phyloP scores from a whole-genome alignment of 306 rosid genomes.

The Ceratonia siliqua region DNA sequence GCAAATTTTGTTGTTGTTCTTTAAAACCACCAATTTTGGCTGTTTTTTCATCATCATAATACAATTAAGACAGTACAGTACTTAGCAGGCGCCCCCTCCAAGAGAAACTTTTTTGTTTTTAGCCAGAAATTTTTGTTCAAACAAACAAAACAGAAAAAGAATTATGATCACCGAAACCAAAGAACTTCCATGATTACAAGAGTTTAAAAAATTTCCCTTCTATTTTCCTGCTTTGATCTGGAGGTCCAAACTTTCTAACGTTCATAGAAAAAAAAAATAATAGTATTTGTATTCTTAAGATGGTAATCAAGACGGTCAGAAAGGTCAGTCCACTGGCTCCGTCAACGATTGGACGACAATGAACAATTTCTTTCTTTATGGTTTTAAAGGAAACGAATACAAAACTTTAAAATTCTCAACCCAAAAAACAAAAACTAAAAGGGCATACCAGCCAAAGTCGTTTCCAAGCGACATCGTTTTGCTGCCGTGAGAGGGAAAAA shows the following conservation, averaged over 20 bases:
- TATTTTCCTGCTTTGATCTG: background rate
- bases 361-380: background rate
- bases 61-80: background rate
- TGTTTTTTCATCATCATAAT: background rate
- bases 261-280: no score
- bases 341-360: background rate
- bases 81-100: background rate
- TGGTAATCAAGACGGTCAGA: background rate
- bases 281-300: no score
- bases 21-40: no score
- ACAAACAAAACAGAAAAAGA: background rate
- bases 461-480: conserved; percentile 77
- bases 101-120: background rate
- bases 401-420: background rate
- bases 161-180: background rate
- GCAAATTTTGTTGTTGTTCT: background rate
- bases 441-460: conserved; percentile 77
- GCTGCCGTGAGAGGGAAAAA: conserved; percentile 76
- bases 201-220: background rate
- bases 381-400: background rate
- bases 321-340: background rate
- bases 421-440: background rate
- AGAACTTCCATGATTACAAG: background rate
- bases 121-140: background rate
- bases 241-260: background rate